phyloP scores from a whole-genome alignment of 441 rosid species.

The Eruca vesicaria region DNA sequence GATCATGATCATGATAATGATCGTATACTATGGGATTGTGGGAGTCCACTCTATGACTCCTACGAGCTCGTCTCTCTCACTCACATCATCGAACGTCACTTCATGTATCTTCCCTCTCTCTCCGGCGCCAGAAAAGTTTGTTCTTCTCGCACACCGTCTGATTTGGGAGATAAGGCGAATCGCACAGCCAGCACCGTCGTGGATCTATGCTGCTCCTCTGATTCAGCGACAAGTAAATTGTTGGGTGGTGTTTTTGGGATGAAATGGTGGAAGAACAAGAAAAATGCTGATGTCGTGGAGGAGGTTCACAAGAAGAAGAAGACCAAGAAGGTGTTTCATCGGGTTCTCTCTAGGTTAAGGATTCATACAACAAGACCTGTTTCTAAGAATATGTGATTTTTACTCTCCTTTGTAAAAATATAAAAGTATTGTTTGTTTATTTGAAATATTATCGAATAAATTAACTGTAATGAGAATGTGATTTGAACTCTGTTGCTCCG shows the following conservation, averaged over 20 bases:
- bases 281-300: background rate
- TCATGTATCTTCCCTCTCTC: constrained; percentile 42
- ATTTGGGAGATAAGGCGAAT: constrained; percentile 1
- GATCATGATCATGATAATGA: background rate
- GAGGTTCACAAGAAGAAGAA: constrained; percentile 14
- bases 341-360: constrained; percentile 11
- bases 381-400: constrained; percentile 10
- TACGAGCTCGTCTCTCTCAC: constrained; percentile 52
- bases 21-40: constrained; percentile 66
- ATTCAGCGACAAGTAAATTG: constrained; percentile 1
- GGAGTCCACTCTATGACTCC: constrained; percentile 64
- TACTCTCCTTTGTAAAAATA: background rate
- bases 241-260: constrained; percentile 8
- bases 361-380: background rate
- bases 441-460: constrained; percentile 1
- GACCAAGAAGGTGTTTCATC: constrained; percentile 16
- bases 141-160: constrained; percentile 17
- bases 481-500: background rate
- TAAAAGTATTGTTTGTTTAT: background rate
- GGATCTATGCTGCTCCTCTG: constrained; percentile 26
- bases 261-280: constrained; percentile 26
- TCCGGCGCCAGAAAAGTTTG: constrained; percentile 14
- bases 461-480: background rate
- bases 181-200: constrained; percentile 4
- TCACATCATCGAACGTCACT: constrained; percentile 51